phyloP scores from a whole-genome alignment of 805 yeast genomes.

The Starmerella stellata region DNA sequence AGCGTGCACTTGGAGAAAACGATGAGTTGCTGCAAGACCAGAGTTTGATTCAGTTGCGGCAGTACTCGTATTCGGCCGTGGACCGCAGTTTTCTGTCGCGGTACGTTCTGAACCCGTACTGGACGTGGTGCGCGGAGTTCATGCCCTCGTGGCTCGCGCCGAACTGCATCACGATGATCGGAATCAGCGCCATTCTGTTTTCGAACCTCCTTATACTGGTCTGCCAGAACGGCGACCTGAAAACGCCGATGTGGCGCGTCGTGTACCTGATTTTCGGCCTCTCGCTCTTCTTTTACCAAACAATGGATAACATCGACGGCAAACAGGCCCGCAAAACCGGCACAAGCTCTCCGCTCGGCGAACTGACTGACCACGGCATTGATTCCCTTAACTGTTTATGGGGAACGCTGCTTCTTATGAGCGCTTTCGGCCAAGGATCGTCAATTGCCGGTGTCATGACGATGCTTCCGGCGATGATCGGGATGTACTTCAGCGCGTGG shows the following conservation, averaged over 20 bases:
- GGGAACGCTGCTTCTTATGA: constrained; percentile 54
- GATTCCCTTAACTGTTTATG: constrained; percentile 62
- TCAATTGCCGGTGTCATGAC: constrained; percentile 29
- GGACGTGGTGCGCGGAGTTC: constrained; percentile 59
- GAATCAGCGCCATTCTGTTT: constrained; percentile 51
- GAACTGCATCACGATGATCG: constrained; percentile 69
- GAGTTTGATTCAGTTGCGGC: constrained; percentile 15
- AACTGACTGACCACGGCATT: constrained; percentile 77
- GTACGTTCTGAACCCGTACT: constrained; percentile 64
- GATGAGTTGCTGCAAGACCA: constrained; percentile 14
- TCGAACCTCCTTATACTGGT: constrained; percentile 45
- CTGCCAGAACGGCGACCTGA: constrained; percentile 48
- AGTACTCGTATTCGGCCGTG: constrained; percentile 28
- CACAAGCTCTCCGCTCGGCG: constrained; percentile 90
- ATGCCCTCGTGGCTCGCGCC: constrained; percentile 93
- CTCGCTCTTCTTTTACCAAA: constrained; percentile 77
- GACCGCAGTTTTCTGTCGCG: constrained; percentile 70
- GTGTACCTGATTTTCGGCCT: constrained; percentile 59
- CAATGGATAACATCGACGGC: constrained; percentile 93
- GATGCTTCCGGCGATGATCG: constrained; percentile 31
- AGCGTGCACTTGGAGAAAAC: constrained; percentile 16
- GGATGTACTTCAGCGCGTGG: constrained; percentile 62
- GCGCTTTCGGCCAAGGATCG: constrained; percentile 60
- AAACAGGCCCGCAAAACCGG: constrained; percentile 88
- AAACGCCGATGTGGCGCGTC: constrained; percentile 50